Percentiles rank a stretch among this genome's conserved stretches.
Evolutionary conservation across 306 rosid species (phyloP).

Genomic region (Benincasa hispida): DNA sequence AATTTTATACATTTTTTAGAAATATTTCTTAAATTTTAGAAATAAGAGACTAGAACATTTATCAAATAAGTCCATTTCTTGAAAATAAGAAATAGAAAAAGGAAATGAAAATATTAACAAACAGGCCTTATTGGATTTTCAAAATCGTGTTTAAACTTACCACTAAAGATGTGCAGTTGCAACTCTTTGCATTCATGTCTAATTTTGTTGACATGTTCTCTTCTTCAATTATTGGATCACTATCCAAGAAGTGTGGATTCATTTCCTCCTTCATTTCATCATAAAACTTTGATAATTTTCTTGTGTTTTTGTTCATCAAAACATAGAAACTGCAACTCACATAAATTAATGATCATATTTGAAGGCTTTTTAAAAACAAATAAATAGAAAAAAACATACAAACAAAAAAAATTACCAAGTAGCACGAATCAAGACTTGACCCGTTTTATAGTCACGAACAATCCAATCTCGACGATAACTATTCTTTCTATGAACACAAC

Average conservation of each 20-base stretch:
- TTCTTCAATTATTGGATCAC: conserved; percentile 9
- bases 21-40: no score
- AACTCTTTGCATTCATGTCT: not conserved
- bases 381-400: no score
- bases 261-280: conserved; percentile 12
- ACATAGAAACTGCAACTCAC: conserved; percentile 1
- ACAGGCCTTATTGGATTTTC: no score
- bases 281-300: conserved; percentile 8
- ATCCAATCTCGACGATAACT: not conserved
- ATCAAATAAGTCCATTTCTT: no score
- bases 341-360: not conserved
- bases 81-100: no score
- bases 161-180: not conserved
- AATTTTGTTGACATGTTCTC: not conserved
- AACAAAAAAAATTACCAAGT: not conserved
- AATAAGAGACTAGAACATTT: no score
- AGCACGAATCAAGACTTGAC: not conserved
- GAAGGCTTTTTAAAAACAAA: no score
- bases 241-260: not conserved
- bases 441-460: not conserved
- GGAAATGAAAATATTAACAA: no score
- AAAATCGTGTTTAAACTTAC: not conserved
- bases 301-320: conserved; percentile 15
- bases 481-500: not conserved
- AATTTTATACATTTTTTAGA: no score